Evolutionary conservation across 2,329 filamentous ascomycete genomes (phyloP).

Genomic region (Hortaea sp.): DNA sequence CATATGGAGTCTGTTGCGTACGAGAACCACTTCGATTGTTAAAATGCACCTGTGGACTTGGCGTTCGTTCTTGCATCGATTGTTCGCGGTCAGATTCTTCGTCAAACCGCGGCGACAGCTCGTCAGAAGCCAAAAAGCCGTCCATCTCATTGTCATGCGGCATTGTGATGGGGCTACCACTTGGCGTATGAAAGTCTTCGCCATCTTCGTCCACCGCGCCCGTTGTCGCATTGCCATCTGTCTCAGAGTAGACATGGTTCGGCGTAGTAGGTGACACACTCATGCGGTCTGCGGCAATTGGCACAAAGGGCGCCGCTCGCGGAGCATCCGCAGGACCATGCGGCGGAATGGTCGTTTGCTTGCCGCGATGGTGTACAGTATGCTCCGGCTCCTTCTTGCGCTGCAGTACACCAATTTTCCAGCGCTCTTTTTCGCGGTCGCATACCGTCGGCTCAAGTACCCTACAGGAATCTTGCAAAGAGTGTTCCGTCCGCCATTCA

Average conservation of each 20-base stretch:
- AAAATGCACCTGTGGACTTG: neutral
- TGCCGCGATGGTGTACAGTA: constrained; percentile 3
- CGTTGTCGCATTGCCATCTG: neutral
- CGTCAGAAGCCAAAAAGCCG: constrained; percentile 2
- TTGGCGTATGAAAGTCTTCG: constrained; percentile 11
- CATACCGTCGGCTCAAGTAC: constrained; percentile 56
- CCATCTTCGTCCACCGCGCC: constrained; percentile 2
- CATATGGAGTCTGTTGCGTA: neutral
- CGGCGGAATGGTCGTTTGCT: neutral
- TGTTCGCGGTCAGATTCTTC: neutral
- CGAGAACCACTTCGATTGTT: neutral
- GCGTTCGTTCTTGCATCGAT: neutral
- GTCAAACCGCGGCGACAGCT: constrained; percentile 1
- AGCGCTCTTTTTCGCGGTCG: constrained; percentile 45
- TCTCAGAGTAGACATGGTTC: neutral
- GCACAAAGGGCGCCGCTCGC: neutral
- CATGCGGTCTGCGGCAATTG: constrained; percentile 15
- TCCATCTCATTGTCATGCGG: neutral
- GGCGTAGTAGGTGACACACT: constrained; percentile 13
- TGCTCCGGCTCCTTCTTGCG: constrained; percentile 19
- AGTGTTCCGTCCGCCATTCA: constrained; percentile 42
- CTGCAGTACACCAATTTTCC: constrained; percentile 34
- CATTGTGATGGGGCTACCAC: constrained; percentile 1
- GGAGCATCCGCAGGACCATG: neutral
- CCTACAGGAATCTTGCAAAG: constrained; percentile 47